Evolutionary conservation across 2,329 filamentous ascomycete genomes (phyloP).

Genomic region (Trematosphaeria pertusa): DNA sequence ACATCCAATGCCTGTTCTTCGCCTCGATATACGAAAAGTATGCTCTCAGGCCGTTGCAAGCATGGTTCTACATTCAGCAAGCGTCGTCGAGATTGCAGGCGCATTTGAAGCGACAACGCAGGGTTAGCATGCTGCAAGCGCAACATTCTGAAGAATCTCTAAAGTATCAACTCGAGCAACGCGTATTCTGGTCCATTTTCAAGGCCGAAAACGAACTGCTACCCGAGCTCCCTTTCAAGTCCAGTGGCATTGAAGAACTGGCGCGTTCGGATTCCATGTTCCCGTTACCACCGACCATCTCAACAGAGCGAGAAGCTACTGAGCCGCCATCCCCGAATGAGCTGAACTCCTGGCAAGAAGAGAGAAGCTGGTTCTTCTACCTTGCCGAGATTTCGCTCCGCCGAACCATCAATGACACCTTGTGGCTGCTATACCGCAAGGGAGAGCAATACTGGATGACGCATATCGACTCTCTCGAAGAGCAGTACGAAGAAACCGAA

Average conservation of each 20-base stretch:
- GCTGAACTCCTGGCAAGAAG: conserved; percentile 2
- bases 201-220: conserved; percentile 12
- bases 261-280: conserved; percentile 9
- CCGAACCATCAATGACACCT: conserved; percentile 7
- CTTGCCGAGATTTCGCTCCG: conserved; percentile 10
- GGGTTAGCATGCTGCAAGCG: background rate
- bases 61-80: conserved; percentile 9
- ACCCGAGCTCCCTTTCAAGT: conserved; percentile 6
- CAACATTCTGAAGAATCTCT: background rate
- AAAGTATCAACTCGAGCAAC: conserved; percentile 7
- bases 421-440: conserved; percentile 11
- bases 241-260: conserved; percentile 11
- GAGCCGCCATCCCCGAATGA: background rate
- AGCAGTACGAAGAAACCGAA: conserved; percentile 7
- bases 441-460: conserved; percentile 10
- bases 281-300: conserved; percentile 7
- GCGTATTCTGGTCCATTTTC: conserved; percentile 13
- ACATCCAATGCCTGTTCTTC: conserved; percentile 13
- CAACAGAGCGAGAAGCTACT: background rate
- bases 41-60: conserved; percentile 5
- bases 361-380: conserved; percentile 13
- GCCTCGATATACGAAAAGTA: conserved; percentile 12
- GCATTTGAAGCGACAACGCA: conserved; percentile 6
- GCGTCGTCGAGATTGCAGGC: conserved; percentile 8
- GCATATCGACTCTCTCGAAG: background rate